Percentiles rank a stretch among this genome's conserved stretches.
Conservation (phyloP, 768 basidiomycete genomes). For the Panaeolus cyanescens region DNA sequence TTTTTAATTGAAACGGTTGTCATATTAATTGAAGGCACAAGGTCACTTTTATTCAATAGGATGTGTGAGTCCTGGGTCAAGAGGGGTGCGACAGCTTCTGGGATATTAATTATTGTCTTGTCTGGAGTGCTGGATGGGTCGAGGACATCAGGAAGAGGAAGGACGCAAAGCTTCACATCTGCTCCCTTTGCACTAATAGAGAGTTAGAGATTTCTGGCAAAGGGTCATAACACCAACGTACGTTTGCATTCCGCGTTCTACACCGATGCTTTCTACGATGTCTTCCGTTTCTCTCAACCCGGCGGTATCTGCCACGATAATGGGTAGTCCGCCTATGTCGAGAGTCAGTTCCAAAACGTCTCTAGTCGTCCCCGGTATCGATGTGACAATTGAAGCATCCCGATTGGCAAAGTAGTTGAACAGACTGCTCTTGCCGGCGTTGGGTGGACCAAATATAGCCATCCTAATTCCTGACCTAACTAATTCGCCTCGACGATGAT, state of each 20-base stretch:
- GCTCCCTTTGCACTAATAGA: conserved; percentile 58
- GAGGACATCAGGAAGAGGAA: conserved; percentile 61
- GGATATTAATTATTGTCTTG: conserved; percentile 30
- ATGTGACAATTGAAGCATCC: conserved; percentile 88
- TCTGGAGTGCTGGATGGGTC: conserved; percentile 7
- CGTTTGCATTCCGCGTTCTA: conserved; percentile 72
- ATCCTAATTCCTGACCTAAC: conserved; percentile 80
- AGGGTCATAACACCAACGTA: conserved; percentile 35
- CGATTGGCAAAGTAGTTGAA: conserved; percentile 86
- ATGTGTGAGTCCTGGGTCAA: conserved; percentile 62
- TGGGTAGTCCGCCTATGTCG: conserved; percentile 85
- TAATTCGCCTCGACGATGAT: conserved; percentile 81
- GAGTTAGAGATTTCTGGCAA: neutral
- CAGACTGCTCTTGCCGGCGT: conserved; percentile 91
- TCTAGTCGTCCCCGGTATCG: conserved; percentile 86
- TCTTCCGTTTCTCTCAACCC: conserved; percentile 74
- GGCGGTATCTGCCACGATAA: conserved; percentile 84
- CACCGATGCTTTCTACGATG: conserved; percentile 78
- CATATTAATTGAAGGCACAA: conserved; percentile 24
- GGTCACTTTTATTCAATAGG: conserved; percentile 80
- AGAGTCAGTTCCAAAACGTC: conserved; percentile 85
- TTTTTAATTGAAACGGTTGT: neutral
- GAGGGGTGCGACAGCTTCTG: conserved; percentile 48
- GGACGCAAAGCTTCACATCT: conserved; percentile 78
- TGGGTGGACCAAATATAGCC: conserved; percentile 91